A percentile compares a stretch with the other conserved stretches of the same genome.
Evolutionary conservation across 441 rosid species (phyloP).

Genomic region (Euphorbia corollata): DNA sequence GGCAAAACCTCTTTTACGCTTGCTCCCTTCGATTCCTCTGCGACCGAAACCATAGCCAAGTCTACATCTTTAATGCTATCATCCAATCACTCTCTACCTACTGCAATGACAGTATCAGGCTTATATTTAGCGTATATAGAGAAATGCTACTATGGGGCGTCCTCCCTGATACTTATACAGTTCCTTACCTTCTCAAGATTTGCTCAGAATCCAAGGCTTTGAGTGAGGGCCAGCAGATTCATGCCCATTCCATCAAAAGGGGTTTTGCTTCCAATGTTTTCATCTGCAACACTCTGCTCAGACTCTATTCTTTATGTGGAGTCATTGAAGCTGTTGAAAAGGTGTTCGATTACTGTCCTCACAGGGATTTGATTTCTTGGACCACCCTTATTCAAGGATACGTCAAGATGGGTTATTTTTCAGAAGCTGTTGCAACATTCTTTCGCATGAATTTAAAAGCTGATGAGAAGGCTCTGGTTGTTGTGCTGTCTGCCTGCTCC

Average conservation of each 20-base stretch:
- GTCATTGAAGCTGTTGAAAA: neutral
- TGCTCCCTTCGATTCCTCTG: conserved; percentile 9
- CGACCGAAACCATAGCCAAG: neutral
- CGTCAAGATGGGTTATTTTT: conserved; percentile 2
- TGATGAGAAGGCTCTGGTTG: conserved; percentile 10
- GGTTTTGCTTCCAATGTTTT: conserved; percentile 11
- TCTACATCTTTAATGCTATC: conserved; percentile 5
- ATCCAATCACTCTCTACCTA: conserved; percentile 3
- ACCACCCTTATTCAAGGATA: conserved; percentile 17
- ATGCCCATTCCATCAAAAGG: conserved; percentile 12
- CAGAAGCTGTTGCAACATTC: conserved; percentile 1
- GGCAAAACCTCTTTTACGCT: conserved; percentile 2
- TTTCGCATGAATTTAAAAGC: conserved; percentile 12
- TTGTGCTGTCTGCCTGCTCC: conserved; percentile 18
- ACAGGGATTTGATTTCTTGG: conserved; percentile 19
- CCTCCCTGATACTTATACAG: conserved; percentile 13
- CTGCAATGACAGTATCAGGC: neutral
- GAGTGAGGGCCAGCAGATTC: conserved; percentile 14
- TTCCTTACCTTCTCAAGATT: conserved; percentile 15
- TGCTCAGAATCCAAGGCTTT: conserved; percentile 12
- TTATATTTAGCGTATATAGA: neutral
- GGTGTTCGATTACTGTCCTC: conserved; percentile 11
- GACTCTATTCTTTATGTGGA: conserved; percentile 9
- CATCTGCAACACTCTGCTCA: conserved; percentile 14
- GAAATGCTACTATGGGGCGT: conserved; percentile 8